These are phyloP conservation scores for Eustoma russellianum DNA, from an alignment of 257 asterid genomes.

Conservation along the genomic window DNA sequence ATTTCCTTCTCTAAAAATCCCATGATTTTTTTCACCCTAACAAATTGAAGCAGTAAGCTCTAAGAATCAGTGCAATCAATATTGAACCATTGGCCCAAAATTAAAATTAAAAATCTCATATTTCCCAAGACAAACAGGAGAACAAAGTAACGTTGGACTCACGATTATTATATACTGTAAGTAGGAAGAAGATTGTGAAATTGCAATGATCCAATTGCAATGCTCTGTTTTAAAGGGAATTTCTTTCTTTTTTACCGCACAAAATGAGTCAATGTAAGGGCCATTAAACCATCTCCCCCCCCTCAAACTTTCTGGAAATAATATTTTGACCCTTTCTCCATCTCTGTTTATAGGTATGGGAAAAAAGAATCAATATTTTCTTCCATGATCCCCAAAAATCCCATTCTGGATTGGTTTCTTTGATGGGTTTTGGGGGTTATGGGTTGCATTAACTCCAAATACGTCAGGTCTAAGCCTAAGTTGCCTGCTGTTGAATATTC, in stretches of 20 bases:
- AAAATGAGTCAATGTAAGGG: slow-evolving; percentile 35
- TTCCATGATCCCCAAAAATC: slow-evolving; percentile 7
- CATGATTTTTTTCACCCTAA: neutral
- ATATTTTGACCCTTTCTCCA: slow-evolving; percentile 27
- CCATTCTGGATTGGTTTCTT: slow-evolving; percentile 26
- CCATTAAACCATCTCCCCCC: slow-evolving; percentile 14
- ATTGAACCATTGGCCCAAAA: neutral
- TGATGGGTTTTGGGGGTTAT: slow-evolving; percentile 76
- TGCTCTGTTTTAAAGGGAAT: slow-evolving; percentile 12
- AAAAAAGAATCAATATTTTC: slow-evolving; percentile 4
- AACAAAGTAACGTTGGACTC: slow-evolving; percentile 10
- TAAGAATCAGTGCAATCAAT: neutral
- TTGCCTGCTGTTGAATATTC: slow-evolving; percentile 27
- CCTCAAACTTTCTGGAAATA: too few species aligned
- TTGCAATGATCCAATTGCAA: neutral
- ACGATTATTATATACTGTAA: slow-evolving; percentile 9
- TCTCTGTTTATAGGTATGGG: slow-evolving; percentile 25
- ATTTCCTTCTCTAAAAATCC: neutral
- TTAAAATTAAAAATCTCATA: neutral
- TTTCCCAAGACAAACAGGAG: too few species aligned
- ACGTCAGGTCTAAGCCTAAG: slow-evolving; percentile 24
- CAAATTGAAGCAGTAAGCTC: neutral
- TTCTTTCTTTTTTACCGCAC: slow-evolving; percentile 10
- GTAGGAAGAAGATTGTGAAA: slow-evolving; percentile 1
- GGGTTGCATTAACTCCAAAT: slow-evolving; percentile 94